Evolutionary conservation across 2,329 filamentous ascomycete genomes (phyloP).

Genomic region (Colletotrichum tamarilloi): DNA sequence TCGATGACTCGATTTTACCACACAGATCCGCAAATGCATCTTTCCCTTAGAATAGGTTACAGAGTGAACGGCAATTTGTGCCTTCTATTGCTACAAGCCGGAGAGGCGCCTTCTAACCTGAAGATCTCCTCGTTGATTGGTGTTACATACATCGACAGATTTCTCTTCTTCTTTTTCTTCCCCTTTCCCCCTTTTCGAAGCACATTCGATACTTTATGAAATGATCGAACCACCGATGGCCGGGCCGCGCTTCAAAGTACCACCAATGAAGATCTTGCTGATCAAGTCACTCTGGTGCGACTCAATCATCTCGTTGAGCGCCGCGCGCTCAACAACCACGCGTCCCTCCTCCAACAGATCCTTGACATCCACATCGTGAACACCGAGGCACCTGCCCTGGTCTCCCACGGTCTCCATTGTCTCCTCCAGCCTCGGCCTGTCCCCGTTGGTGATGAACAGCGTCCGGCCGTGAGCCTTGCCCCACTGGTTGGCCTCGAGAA

Average conservation of each 20-base stretch:
- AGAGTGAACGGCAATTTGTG: conserved; percentile 27
- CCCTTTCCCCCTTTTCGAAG: not conserved
- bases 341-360: conserved; percentile 87
- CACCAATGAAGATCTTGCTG: conserved; percentile 57
- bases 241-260: conserved; percentile 48
- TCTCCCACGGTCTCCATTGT: conserved; percentile 72
- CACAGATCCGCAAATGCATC: not conserved
- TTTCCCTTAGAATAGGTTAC: not conserved
- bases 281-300: conserved; percentile 77
- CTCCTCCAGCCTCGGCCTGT: conserved; percentile 71
- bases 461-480: conserved; percentile 75
- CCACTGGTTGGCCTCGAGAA: conserved; percentile 79
- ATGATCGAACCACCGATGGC: conserved; percentile 46
- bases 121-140: conserved; percentile 24
- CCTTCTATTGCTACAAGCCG: conserved; percentile 35
- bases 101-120: conserved; percentile 27
- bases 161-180: not conserved
- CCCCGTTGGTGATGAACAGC: conserved; percentile 76
- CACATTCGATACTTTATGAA: not conserved
- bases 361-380: conserved; percentile 93
- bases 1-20: not conserved
- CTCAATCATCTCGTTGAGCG: conserved; percentile 79
- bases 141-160: conserved; percentile 30
- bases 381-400: conserved; percentile 76
- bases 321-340: conserved; percentile 86